These are phyloP conservation scores for Pythium phragmiticola DNA, from an alignment of 352 stramenopile genomes.

Conservation along the genomic window DNA sequence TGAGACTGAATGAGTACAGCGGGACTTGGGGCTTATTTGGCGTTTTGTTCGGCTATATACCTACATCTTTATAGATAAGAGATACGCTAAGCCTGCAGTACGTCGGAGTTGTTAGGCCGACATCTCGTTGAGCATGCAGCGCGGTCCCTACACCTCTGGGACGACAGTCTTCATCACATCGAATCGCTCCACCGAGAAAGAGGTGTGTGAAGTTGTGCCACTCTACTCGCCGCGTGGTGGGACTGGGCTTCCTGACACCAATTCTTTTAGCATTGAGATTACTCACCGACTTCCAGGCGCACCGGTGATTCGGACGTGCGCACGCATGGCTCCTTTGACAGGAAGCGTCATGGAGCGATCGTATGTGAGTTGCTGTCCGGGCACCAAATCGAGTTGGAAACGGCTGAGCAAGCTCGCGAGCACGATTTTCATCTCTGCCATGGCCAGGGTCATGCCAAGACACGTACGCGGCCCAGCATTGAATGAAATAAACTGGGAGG, in stretches of 20 bases:
- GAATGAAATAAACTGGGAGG: constrained; percentile 72
- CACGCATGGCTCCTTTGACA: constrained; percentile 36
- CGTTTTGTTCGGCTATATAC: too few relatives aligned
- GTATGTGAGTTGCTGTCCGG: constrained; percentile 39
- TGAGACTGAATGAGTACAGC: too few relatives aligned
- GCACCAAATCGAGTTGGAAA: constrained; percentile 46
- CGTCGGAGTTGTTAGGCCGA: too few relatives aligned
- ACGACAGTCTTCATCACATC: too few relatives aligned
- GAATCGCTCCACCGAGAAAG: too few relatives aligned
- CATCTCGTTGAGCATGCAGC: too few relatives aligned
- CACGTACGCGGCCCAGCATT: constrained; percentile 51
- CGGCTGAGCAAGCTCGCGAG: constrained; percentile 48
- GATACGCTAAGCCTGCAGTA: too few relatives aligned
- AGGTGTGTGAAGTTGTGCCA: too few relatives aligned
- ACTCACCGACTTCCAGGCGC: not conserved
- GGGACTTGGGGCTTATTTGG: too few relatives aligned
- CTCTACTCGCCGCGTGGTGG: too few relatives aligned
- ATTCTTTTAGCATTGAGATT: not conserved
- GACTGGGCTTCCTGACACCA: not conserved
- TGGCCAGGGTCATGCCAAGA: constrained; percentile 56
- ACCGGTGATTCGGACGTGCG: not conserved
- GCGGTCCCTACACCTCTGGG: too few relatives aligned
- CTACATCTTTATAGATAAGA: too few relatives aligned
- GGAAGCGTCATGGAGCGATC: constrained; percentile 45
- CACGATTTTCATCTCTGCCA: constrained; percentile 81